Base-by-base conservation (phyloP, 1,139 yeast species). In the Yamadazyma diddensiae region DNA sequence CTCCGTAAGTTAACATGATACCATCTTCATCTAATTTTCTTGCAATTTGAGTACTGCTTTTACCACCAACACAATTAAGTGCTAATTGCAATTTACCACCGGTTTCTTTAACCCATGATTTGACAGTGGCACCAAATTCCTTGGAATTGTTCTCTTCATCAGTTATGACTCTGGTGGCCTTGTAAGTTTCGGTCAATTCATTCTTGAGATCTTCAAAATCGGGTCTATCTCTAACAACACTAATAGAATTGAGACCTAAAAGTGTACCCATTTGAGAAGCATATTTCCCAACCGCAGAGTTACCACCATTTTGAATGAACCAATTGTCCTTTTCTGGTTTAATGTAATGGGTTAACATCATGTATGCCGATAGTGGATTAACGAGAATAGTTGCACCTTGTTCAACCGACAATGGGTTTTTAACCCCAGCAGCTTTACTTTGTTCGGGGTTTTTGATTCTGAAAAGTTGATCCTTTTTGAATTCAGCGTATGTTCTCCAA, bases 221-320 rank as follows among this genome's bases (percentile, higher is more conserved):
- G 20, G 80, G 82, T 46, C 97, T 76, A 49, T 86, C 86, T 57
- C 99, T 79, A 31, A 94, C 83, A 30, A 92, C 94, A 41, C 87
- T 82, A 46, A 94, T 73, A 10, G 95, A 85, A 49, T 87, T 86
- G 53, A 80, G 58, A 1, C 95, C 96, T 56, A 83, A 70, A 26
- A 81, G 63, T 44, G 76, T 74, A 21, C 86, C 96, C 37, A 94
- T 75, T 59, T 92, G 99, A 30, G 88, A 72, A 5, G 95, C 97
- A 45, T 85, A 82, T 47, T 88, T 80, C n/a, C 97, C 96, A 9
- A 92, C 98, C 15, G 94, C 95, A 6, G 96, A 86, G 45, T 87
- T 92, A 25, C 96, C 97, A 23, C 97, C 98, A 52, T 92, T 92
- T 60, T 92, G 98, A 43, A 94, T 79, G 47, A 92, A 77, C 96